phyloP scores from a whole-genome alignment of 352 stramenopile genomes.

The Globisporangium okanoganense region DNA sequence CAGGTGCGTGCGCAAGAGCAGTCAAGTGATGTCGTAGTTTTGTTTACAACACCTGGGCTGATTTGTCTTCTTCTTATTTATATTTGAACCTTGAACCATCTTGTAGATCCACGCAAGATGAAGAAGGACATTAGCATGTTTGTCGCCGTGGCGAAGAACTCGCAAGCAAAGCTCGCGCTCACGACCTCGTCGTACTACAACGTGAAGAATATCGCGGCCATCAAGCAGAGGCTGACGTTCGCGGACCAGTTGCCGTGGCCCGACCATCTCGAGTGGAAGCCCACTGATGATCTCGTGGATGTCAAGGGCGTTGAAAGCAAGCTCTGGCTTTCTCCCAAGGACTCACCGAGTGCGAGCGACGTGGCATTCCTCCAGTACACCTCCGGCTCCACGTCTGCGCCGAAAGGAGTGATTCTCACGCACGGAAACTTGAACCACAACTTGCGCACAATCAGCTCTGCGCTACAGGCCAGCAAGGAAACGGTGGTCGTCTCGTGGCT shows the following conservation, averaged over 20 bases:
- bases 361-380: conserved; percentile 99
- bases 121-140: conserved; percentile 97
- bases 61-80: too few relatives aligned
- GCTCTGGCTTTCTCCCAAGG: conserved; percentile 33
- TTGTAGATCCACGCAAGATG: conserved; percentile 89
- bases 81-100: too few relatives aligned
- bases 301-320: conserved; percentile 36
- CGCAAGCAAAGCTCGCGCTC: conserved; percentile 89
- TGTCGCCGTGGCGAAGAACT: conserved; percentile 89
- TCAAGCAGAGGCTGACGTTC: conserved; percentile 83
- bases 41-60: too few relatives aligned
- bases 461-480: conserved; percentile 83
- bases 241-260: conserved; percentile 70
- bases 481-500: conserved; percentile 98
- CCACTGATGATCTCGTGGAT: conserved; percentile 73
- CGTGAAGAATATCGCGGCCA: conserved; percentile 89
- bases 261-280: conserved; percentile 86
- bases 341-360: conserved; percentile 38
- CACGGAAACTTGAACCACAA: conserved; percentile 98
- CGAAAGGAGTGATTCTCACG: conserved; percentile 98
- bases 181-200: conserved; percentile 94
- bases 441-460: conserved; percentile 92
- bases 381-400: conserved; percentile 95
- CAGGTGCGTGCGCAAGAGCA: conserved; percentile 24
- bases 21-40: too few relatives aligned